phyloP scores from a whole-genome alignment of 139 green algal species.

The Pleodorina starrii region DNA sequence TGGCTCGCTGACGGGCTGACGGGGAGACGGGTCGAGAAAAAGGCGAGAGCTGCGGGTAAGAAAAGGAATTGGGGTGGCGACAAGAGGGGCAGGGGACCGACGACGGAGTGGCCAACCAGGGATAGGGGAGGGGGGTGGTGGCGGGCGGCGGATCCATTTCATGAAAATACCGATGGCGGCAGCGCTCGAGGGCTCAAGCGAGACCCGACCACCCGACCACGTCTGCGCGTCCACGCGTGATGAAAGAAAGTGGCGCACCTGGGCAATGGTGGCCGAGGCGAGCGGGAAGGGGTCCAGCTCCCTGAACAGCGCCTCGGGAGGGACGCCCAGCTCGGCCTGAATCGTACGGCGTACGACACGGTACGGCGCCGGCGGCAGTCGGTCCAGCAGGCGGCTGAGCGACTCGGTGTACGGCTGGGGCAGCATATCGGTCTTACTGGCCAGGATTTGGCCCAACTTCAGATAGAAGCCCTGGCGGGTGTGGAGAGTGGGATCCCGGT shows the following conservation, averaged over 20 bases:
- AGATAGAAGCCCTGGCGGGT: conserved; percentile 66
- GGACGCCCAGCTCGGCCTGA: conserved; percentile 36
- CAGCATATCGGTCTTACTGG: conserved; percentile 73
- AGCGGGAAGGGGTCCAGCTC: conserved; percentile 61
- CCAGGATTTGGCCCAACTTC: conserved; percentile 70
- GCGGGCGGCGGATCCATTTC: too few relatives aligned
- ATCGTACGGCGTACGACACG: conserved; percentile 50
- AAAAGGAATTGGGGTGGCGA: too few relatives aligned
- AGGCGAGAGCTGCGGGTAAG: too few relatives aligned
- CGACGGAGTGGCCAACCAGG: too few relatives aligned
- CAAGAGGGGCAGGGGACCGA: too few relatives aligned
- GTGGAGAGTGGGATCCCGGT: not conserved
- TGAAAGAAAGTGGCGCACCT: conserved; percentile 25
- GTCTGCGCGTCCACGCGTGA: too few relatives aligned
- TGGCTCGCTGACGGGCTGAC: too few relatives aligned
- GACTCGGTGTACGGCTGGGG: conserved; percentile 58
- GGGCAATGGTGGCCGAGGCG: conserved; percentile 59
- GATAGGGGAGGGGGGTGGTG: too few relatives aligned
- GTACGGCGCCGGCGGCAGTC: conserved; percentile 51
- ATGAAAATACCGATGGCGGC: too few relatives aligned
- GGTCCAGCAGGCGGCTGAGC: conserved; percentile 62
- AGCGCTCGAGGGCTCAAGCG: too few relatives aligned
- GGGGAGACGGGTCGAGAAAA: too few relatives aligned
- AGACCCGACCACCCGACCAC: too few relatives aligned
- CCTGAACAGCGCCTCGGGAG: not conserved